Evolutionary conservation across 179 eudicot genomes (phyloP), one percentile per base, ranked within the genome.

Genomic region (Beta macrorhiza): DNA sequence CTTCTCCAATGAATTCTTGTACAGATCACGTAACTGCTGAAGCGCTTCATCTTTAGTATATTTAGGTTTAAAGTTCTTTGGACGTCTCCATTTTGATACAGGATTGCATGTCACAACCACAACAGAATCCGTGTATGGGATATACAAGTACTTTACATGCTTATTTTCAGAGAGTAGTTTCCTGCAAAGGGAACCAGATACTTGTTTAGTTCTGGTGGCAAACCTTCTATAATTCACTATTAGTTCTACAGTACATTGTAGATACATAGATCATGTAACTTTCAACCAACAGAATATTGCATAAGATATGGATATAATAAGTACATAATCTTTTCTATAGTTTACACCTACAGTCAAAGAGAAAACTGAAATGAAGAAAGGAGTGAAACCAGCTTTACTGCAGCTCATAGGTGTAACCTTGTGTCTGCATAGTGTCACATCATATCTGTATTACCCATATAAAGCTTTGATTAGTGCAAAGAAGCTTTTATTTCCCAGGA

Each of bases 91-190:
- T 75, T 90, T 96, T 70, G 98, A 91, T 78, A 91, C 77, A 77
- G 99, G 97, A 79, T 94, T 96, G 87, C 99, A 96, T 5, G 84
- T 94, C 86, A 96, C 99, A 77, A 96, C 95, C 82, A 96, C 98
- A 82, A 94, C 98, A 74, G 90, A 85, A 80, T 94, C 96, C 12
- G 99, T 92, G 82, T 90, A 91, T 79, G 99, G 98, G 77, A 96
- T 91, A 75, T 94, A 88, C 85, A 96, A 87, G 85, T 96, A 96
- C 89, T 94, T 96, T 74, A 96, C 90, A 83, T 96, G 99, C 89
- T 92, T 94, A 86, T 96, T 96, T 83, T 91, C 97, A 25, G 97
- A 91, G 57, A 96, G 90, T 77, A 90, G 85, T 79, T 94, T 94
- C 90, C 98, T 96, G 92, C 82, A 87, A 69, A 83, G 47, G 67